Conservation (phyloP, 2,329 filamentous ascomycete species). For the Colletotrichum viniferum region DNA sequence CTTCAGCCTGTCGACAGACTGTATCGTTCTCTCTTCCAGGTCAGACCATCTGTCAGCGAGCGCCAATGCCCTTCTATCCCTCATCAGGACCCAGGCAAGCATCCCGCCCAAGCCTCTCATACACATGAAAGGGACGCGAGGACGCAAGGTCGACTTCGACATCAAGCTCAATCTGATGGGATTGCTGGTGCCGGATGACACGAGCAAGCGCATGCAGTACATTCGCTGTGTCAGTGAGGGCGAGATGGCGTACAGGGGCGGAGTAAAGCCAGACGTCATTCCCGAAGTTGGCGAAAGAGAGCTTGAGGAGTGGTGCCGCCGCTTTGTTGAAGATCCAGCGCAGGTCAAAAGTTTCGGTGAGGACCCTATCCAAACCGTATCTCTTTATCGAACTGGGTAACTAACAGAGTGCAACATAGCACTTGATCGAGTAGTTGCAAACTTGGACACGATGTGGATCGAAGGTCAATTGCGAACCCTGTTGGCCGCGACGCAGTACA, state of each 20-base stretch:
- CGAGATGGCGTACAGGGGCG: constrained; percentile 56
- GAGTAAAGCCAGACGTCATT: constrained; percentile 42
- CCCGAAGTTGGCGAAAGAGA: constrained; percentile 48
- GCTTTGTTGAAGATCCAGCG: constrained; percentile 50
- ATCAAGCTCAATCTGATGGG: constrained; percentile 60
- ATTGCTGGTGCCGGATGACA: constrained; percentile 53
- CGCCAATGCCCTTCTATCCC: constrained; percentile 45
- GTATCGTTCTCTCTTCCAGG: constrained; percentile 50
- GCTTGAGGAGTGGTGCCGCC: constrained; percentile 54
- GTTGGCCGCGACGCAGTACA: constrained; percentile 53
- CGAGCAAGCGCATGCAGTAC: constrained; percentile 53
- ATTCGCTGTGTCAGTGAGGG: constrained; percentile 53
- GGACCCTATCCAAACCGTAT: background rate
- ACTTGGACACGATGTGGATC: constrained; percentile 59
- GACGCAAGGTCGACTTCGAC: constrained; percentile 53
- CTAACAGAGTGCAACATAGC: constrained; percentile 10
- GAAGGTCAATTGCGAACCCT: constrained; percentile 59
- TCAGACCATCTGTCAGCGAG: constrained; percentile 54
- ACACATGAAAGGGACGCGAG: constrained; percentile 50
- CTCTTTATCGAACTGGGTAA: background rate
- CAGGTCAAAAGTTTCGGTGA: constrained; percentile 49
- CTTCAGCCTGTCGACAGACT: constrained; percentile 55
- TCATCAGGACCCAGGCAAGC: constrained; percentile 53
- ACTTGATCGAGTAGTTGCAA: constrained; percentile 56
- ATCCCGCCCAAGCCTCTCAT: constrained; percentile 61